These are phyloP conservation scores for Lecanicillium sp. DNA, from an alignment of 2,329 filamentous ascomycete species.

Conservation along the genomic window DNA sequence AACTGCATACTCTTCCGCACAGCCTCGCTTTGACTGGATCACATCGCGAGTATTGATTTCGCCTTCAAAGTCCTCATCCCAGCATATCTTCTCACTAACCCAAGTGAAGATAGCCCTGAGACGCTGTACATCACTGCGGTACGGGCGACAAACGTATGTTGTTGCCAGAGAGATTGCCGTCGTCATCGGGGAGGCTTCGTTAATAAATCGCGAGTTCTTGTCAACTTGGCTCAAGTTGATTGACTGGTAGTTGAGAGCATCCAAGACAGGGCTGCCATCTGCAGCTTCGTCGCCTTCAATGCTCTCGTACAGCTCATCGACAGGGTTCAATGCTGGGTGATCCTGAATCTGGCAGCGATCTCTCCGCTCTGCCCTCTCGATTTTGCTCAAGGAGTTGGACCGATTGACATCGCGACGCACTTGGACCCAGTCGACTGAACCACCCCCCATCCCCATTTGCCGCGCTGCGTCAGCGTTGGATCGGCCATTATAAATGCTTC, in stretches of 20 bases:
- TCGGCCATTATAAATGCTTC: slow-evolving; percentile 26
- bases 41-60: slow-evolving; percentile 75
- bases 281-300: slow-evolving; percentile 85
- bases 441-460: slow-evolving; percentile 60
- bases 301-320: slow-evolving; percentile 79
- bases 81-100: slow-evolving; percentile 89
- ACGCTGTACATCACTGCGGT: slow-evolving; percentile 87
- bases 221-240: slow-evolving; percentile 84
- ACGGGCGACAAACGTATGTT: slow-evolving; percentile 87
- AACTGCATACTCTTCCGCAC: slow-evolving; percentile 80
- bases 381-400: slow-evolving; percentile 85
- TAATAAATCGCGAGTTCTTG: slow-evolving; percentile 90
- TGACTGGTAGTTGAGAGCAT: slow-evolving; percentile 72
- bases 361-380: slow-evolving; percentile 74
- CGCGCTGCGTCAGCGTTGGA: slow-evolving; percentile 46
- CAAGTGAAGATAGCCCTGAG: slow-evolving; percentile 94
- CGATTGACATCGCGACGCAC: slow-evolving; percentile 92
- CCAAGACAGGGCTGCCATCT: slow-evolving; percentile 73
- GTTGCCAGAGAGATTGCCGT: slow-evolving; percentile 79
- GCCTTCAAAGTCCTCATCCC: slow-evolving; percentile 94
- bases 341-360: slow-evolving; percentile 95
- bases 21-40: slow-evolving; percentile 75
- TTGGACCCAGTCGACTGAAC: slow-evolving; percentile 85
- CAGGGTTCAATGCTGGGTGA: slow-evolving; percentile 76
- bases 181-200: slow-evolving; percentile 71